Percentiles rank a stretch among this genome's conserved stretches.
phyloP scores from a whole-genome alignment of 2,329 filamentous ascomycete genomes.

The Pseudomassariella vexata region DNA sequence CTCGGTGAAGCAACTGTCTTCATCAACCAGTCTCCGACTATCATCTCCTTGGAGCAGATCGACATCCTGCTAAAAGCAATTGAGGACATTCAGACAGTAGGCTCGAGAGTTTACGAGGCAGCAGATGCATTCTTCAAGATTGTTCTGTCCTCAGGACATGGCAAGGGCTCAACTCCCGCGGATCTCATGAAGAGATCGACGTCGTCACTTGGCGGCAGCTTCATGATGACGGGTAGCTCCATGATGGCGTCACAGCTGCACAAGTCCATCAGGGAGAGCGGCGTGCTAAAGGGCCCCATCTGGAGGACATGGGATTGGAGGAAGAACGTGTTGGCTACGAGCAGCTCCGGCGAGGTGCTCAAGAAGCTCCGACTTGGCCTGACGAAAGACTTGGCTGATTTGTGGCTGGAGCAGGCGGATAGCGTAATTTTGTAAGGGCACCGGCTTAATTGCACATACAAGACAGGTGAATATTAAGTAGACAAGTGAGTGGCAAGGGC shows the following conservation, averaged over 20 bases:
- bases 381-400: conserved; percentile 65
- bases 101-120: conserved; percentile 63
- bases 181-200: conserved; percentile 55
- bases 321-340: conserved; percentile 47
- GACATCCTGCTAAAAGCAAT: conserved; percentile 58
- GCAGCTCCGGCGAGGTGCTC: conserved; percentile 65
- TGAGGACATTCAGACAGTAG: conserved; percentile 66
- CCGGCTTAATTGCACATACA: conserved; percentile 13
- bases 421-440: conserved; percentile 34
- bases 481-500: not conserved
- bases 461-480: not conserved
- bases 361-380: conserved; percentile 65
- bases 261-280: conserved; percentile 42
- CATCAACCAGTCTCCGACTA: conserved; percentile 47
- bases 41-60: conserved; percentile 68
- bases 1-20: conserved; percentile 81
- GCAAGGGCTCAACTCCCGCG: conserved; percentile 57
- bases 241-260: conserved; percentile 61
- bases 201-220: conserved; percentile 47
- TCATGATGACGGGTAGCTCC: conserved; percentile 68
- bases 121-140: conserved; percentile 75
- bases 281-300: conserved; percentile 31
- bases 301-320: conserved; percentile 69
- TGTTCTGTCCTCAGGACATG: conserved; percentile 65
- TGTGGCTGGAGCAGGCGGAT: conserved; percentile 65